Percentiles rank a stretch among this genome's conserved stretches.
phyloP scores from a whole-genome alignment of 1,284 basidiomycete species.

The Malassezia vespertilionis region DNA sequence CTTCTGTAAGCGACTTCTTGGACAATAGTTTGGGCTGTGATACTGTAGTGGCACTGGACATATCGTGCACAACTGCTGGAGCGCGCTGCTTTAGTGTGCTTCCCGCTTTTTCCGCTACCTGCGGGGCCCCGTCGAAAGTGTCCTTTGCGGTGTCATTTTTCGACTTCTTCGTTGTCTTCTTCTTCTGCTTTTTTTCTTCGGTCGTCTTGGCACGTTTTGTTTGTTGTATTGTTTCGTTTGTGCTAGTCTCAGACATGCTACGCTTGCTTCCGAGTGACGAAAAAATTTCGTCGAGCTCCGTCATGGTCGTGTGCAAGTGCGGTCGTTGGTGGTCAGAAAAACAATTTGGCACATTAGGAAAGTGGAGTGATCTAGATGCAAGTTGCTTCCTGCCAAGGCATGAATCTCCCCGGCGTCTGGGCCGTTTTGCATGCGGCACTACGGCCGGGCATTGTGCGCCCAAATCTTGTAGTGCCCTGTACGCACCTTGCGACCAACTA shows the following conservation, averaged over 20 bases:
- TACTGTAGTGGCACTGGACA: background rate
- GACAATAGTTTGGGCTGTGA: background rate
- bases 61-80: conserved; percentile 12
- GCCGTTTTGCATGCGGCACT: conserved; percentile 64
- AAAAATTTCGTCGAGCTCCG: conserved; percentile 16
- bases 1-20: conserved; percentile 3
- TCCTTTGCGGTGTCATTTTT: background rate
- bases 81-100: conserved; percentile 1
- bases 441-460: conserved; percentile 63
- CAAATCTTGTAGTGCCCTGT: conserved; percentile 58
- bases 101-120: too few relatives aligned
- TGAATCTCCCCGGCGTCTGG: conserved; percentile 63
- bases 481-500: background rate
- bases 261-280: background rate
- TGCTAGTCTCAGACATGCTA: background rate
- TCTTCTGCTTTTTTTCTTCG: background rate
- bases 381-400: background rate
- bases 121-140: background rate
- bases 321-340: too few relatives aligned
- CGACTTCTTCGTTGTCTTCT: background rate
- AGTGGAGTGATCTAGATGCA: too few relatives aligned
- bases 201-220: background rate
- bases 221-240: background rate
- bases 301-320: too few relatives aligned
- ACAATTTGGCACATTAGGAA: conserved; percentile 1